Base-by-base conservation (phyloP, 148 eudicot species). In the Camellia lanceoleosa region DNA sequence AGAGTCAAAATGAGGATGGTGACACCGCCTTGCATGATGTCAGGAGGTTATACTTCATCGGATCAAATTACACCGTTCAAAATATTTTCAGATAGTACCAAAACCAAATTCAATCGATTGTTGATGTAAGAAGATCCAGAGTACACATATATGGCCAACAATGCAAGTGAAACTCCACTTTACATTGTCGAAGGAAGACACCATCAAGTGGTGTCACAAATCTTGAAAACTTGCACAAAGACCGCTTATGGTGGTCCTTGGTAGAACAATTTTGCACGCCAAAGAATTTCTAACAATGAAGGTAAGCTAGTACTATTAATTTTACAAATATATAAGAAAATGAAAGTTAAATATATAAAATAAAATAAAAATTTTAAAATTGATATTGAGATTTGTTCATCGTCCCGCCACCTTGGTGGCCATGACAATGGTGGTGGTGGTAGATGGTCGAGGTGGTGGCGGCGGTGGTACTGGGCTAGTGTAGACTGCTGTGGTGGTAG, bases 11-110 rank as follows among this genome's bases (percentile, higher is more conserved):
- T 73, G 64, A 23, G 19, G 20, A 55, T 1, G 64, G 64, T 5
- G 77, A 73, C 77, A 73, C 77, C 13, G 64, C 64, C 77, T 56
- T 73, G 64, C 62, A 55, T 16, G 41, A 71, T 42, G 75, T 7
- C 20, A 60, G 23, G 41, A 2, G 60, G 5, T 30, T 30, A 0
- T 30, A 30, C 38, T 30, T 30, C 38, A 30, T 30, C 38, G 38
- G 38, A 30, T 30, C 38, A 30, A 30, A 30, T 30, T 30, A 30
- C 38, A 30, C 38, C 0, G 38, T 30, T 30, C 38, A 30, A 30
- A 30, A 30, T 30, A 30, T 30, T 30, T 30, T 30, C 0, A 0
- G 38, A 0, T 30, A 30, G 38, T 30, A 30, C 38, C 38, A 30
- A 30, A 30, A 30, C 38, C 38, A 30, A 30, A 30, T 30, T 30